These are phyloP conservation scores for Penicillium lividum DNA, from an alignment of 495 filamentous ascomycete genomes.

Conservation along the genomic window DNA sequence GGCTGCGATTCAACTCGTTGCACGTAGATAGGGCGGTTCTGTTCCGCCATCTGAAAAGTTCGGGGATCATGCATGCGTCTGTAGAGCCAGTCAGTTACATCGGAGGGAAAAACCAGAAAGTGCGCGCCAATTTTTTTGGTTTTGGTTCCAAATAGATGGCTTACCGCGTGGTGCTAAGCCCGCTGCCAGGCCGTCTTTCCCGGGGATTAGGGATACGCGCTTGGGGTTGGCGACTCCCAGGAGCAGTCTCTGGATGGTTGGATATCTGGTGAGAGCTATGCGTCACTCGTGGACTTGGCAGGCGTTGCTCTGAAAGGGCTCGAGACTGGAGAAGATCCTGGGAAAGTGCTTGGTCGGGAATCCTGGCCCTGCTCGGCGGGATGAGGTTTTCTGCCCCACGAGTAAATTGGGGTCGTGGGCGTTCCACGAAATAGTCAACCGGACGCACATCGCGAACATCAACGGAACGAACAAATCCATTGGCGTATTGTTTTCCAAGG, in stretches of 20 bases:
- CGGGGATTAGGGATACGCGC: conserved; percentile 10
- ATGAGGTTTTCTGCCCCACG: conserved; percentile 1
- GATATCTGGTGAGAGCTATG: conserved; percentile 15
- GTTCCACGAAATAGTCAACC: conserved; percentile 23
- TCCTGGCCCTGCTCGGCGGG: conserved; percentile 5
- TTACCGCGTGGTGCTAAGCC: conserved; percentile 24
- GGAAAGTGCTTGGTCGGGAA: conserved; percentile 17
- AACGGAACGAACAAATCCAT: conserved; percentile 42
- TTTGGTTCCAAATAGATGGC: conserved; percentile 10
- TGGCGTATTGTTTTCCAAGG: conserved; percentile 35
- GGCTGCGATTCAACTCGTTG: conserved; percentile 27
- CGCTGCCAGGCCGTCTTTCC: conserved; percentile 24
- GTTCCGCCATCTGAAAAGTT: conserved; percentile 23
- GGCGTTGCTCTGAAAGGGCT: conserved; percentile 13
- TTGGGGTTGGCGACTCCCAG: conserved; percentile 15
- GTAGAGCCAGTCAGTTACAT: neutral
- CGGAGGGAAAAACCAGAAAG: neutral
- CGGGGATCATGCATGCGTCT: conserved; percentile 26
- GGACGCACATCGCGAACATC: conserved; percentile 31
- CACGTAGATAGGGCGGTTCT: conserved; percentile 31
- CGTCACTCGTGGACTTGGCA: conserved; percentile 16
- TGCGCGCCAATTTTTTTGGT: neutral
- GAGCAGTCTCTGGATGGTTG: conserved; percentile 7
- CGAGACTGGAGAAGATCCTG: conserved; percentile 15
- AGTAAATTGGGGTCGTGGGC: conserved; percentile 20